These are phyloP conservation scores for Magnusiomyces magnusii DNA, from an alignment of 1,139 yeast genomes.

Conservation along the genomic window DNA sequence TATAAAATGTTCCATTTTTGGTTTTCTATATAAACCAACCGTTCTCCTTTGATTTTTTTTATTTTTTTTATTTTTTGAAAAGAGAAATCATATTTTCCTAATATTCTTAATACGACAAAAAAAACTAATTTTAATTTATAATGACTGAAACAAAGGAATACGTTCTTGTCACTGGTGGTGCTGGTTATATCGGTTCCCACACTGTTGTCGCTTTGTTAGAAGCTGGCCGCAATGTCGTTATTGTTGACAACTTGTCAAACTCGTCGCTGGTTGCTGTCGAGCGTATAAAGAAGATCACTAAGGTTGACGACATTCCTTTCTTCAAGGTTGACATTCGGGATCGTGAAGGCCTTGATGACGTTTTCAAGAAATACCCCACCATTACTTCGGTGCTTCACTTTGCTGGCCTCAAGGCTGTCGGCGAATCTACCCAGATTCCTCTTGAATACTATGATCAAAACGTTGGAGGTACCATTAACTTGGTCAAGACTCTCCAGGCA, in stretches of 20 bases:
- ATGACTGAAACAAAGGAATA: constrained; percentile 24
- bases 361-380: constrained; percentile 43
- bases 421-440: constrained; percentile 72
- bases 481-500: constrained; percentile 48
- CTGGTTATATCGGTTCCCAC: constrained; percentile 84
- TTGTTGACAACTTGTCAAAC: constrained; percentile 63
- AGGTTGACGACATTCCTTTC: constrained; percentile 46
- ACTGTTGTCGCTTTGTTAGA: constrained; percentile 60
- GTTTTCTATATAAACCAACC: too few relatives aligned
- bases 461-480: constrained; percentile 54
- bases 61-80: too few relatives aligned
- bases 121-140: background rate
- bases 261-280: constrained; percentile 63
- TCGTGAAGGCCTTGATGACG: constrained; percentile 39
- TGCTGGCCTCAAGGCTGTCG: constrained; percentile 85
- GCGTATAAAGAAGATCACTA: constrained; percentile 51
- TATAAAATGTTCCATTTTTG: too few relatives aligned
- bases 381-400: constrained; percentile 66
- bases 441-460: constrained; percentile 63
- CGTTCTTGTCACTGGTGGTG: constrained; percentile 78
- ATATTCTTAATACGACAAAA: background rate
- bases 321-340: constrained; percentile 54
- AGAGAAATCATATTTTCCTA: too few relatives aligned
- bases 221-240: constrained; percentile 60
- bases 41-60: too few relatives aligned